Base-by-base conservation (phyloP, 2,329 filamentous ascomycete genomes). In the Fusarium subglutinans region DNA sequence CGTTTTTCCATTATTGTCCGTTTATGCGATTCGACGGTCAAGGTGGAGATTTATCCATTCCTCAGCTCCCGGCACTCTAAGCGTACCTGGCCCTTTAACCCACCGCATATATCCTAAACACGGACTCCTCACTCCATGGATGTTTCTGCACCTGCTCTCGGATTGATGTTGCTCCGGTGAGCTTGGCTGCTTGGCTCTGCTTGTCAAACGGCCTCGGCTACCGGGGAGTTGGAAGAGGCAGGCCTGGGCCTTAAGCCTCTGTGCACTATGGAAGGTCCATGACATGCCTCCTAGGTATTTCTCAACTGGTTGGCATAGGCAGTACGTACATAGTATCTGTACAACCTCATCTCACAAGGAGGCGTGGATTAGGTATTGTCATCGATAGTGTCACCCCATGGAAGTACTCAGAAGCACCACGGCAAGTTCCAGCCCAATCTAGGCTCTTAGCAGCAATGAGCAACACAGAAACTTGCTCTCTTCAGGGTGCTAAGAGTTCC, bases 21-120 rank as follows among this genome's bases (percentile, higher is more conserved):
- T 47, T 30, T 33, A 38, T 43, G 51, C 47, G 48, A 65, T 53
- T 63, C 37, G 45, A 63, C 54, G 48, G 64, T 67, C 30, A 35
- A 41, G 51, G 56, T 51, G 66, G 70, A 70, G 61, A 47, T 55
- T 58, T 74, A 74, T 74, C 62, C 63, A 74, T 74, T 74, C 71
- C 71, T 74, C 71, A 74, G 71, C 71, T 74, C 59, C 68, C 53
- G 33, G 48, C 48, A 61, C 51, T 57, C 20, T 35, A 43, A 43
- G 59, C 51, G 60, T 58, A 44, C 60, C 51, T 63, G 33, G 33
- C 26, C 45, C 24, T 58, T 57, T 56, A 56, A 53, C 59, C 47
- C 20, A n/a, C 43, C 48, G 38, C 48, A 62, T 63, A 53, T 44
- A 41, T 61, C 58, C 58, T 61, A 56, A 48, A 57, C 55, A 47